Base-by-base conservation (phyloP, 2,329 filamentous ascomycete genomes). In the Aspergillus glaucus region DNA sequence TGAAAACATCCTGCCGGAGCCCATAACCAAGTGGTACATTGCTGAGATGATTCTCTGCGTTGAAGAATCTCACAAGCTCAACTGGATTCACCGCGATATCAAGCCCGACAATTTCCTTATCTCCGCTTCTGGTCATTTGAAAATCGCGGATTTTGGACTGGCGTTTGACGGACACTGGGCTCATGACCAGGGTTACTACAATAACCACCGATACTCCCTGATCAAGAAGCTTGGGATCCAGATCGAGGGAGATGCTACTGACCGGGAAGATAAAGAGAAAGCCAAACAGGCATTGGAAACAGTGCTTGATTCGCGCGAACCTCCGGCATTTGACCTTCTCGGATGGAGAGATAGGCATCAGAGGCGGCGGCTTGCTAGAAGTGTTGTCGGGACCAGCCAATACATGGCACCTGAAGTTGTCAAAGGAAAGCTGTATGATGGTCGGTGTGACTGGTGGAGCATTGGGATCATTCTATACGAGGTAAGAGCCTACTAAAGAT, bases 351-450 rank as follows among this genome's bases (percentile, higher is more conserved):
- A 89, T 61, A 76, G 77, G 14, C 79, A 77, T 53, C 80, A 86
- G 22, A 85, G 84, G 56, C 82, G 89, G 36, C 80, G 80, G 30
- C 79, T 88, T 30, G 92, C 92, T 1, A 81, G 84, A 57, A 95
- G 90, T 42, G 84, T 95, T 1, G 92, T 97, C 9, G 92, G 92
- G 2, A 97, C 93, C 2, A 95, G 90, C 65, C 92, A 96, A 64
- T 97, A 97, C 73, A 97, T 96, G 93, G 92, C 93, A 0, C 92
- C 92, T 2, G 93, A 97, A 72, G 88, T 97, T 15, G 85, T 96
- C 50, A 76, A 80, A 55, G 88, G 91, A 24, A 80, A 89, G 44
- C 73, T 79, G 34, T 97, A 97, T 66, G 93, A 97, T 69, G 92
- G 88, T 26, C 80, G 92, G 62, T 97, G 92, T 70, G 92, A 97